phyloP scores from a whole-genome alignment of 2,329 filamentous ascomycete species.

The Epichloe typhina region DNA sequence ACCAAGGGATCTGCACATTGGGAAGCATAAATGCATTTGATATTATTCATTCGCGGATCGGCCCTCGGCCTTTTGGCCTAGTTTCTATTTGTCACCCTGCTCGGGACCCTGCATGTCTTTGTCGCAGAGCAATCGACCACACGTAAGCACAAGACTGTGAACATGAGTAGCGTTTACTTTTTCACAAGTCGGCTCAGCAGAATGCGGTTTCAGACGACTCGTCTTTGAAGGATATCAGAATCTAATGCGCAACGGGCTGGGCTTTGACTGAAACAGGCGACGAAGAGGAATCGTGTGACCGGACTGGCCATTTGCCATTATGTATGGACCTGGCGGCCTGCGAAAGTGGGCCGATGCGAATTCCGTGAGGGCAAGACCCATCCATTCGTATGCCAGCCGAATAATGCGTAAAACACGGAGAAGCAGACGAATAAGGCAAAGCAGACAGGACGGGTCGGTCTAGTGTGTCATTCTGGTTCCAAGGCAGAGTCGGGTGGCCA shows the following conservation, averaged over 20 bases:
- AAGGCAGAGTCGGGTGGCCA: no score
- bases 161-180: no score
- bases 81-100: background rate
- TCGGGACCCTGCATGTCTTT: background rate
- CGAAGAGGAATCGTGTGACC: background rate
- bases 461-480: no score
- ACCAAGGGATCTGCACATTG: slow-evolving; percentile 14
- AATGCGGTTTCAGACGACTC: background rate
- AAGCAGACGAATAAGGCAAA: no score
- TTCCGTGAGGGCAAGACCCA: background rate
- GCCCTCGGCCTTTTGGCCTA: background rate
- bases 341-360: background rate
- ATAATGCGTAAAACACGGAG: no score
- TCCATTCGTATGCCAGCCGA: no score
- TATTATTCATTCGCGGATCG: background rate
- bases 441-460: no score
- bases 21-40: slow-evolving; percentile 5
- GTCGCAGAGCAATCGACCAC: no score
- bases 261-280: background rate
- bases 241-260: background rate
- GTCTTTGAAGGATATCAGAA: background rate
- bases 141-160: no score
- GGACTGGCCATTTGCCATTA: background rate
- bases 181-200: no score
- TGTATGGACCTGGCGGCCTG: background rate